These are phyloP conservation scores for Parsonsia alboflavescens DNA, from an alignment of 257 asterid species.

Conservation along the genomic window DNA sequence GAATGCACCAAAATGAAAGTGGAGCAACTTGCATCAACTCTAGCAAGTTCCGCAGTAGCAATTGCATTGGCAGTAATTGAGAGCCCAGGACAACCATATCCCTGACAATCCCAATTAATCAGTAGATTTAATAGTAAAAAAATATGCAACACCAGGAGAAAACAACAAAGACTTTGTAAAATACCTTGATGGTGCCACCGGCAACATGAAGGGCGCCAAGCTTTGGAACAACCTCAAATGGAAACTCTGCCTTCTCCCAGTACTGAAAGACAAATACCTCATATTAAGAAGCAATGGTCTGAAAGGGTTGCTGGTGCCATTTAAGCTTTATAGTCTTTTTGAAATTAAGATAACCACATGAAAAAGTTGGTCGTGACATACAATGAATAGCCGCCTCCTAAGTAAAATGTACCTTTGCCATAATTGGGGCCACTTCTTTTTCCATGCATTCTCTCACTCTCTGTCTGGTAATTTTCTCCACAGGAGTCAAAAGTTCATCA, in stretches of 20 bases:
- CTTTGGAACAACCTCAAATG: conserved; percentile 86
- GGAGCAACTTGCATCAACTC: conserved; percentile 98
- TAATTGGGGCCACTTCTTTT: conserved; percentile 89
- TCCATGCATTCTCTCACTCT: conserved; percentile 88
- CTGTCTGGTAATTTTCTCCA: conserved; percentile 55
- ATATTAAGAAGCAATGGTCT: background rate
- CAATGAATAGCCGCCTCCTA: background rate
- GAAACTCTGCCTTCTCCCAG: conserved; percentile 99
- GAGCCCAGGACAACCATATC: conserved; percentile 87
- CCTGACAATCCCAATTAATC: conserved; percentile 38
- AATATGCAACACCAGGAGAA: conserved; percentile 8
- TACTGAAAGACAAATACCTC: conserved; percentile 44
- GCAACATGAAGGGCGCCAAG: conserved; percentile 66
- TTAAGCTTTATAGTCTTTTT: background rate
- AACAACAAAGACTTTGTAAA: background rate
- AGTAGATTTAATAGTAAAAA: conserved; percentile 18
- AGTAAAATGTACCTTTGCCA: conserved; percentile 56
- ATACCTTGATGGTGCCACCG: conserved; percentile 88
- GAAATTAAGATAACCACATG: background rate
- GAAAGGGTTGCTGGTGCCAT: background rate
- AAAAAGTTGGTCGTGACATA: background rate
- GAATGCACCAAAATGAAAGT: conserved; percentile 88
- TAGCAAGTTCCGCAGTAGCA: conserved; percentile 70
- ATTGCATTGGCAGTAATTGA: conserved; percentile 82
- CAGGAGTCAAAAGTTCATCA: conserved; percentile 75